Base-by-base conservation (phyloP, 176 grass and related monocot species). In the Chloris gayana region DNA sequence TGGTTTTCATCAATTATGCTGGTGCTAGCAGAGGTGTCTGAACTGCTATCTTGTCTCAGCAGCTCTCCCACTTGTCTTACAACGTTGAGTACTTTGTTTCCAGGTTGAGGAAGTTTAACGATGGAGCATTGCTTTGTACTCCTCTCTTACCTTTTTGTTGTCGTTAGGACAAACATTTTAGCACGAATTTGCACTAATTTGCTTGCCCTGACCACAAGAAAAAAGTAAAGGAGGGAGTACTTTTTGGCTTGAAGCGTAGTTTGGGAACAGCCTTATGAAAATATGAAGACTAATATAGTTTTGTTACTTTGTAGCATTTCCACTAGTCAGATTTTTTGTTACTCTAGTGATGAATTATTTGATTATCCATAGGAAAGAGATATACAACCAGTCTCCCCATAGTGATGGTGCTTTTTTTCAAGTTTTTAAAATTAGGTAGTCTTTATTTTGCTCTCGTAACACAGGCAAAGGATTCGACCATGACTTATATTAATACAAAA, bases 91-190 rank as follows among this genome's bases (percentile, higher is more conserved):
- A 71, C n/a, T 29, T 68, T 53, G 15, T 80, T 71, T 65, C 35
- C 70, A 89, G 77, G 87, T 89, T 1, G 87, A 89, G 82, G 87
- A 89, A 81, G 87, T 89, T 45, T 89, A 45, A 70, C 63, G 54
- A 26, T 15, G 19, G 50, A 70, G 25, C 38, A 70, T 9, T 70
- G 47, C 32, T 49, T 50, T 34, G 11, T 18, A n/a, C n/a, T n/a
- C n/a, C n/a, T n/a, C n/a, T n/a, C n/a, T n/a, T n/a, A n/a, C n/a
- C n/a, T n/a, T n/a, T n/a, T n/a, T n/a, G n/a, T n/a, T n/a, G n/a
- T n/a, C n/a, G n/a, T n/a, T n/a, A n/a, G n/a, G n/a, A n/a, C n/a
- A n/a, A n/a, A n/a, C n/a, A n/a, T n/a, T n/a, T n/a, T n/a, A n/a
- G n/a, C n/a, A n/a, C n/a, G n/a, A n/a, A n/a, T n/a, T n/a, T n/a